Percentiles rank a stretch among this genome's conserved stretches.
Evolutionary conservation across 1,139 yeast species (phyloP).

Genomic region (Nakaseomyces glabratus): DNA sequence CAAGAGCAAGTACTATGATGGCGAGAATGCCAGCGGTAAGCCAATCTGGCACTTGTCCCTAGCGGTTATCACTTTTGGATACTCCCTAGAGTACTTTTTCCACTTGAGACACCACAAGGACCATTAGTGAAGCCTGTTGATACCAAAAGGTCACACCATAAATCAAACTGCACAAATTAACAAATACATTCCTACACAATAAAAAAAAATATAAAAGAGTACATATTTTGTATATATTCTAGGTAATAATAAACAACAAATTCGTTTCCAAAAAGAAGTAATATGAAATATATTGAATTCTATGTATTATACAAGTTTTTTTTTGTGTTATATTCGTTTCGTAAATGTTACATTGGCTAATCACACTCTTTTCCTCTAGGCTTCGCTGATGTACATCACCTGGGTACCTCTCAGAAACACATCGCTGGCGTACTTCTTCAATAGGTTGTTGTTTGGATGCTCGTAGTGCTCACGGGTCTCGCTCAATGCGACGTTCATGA

Average conservation of each 20-base stretch:
- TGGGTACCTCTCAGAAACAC: constrained; percentile 92
- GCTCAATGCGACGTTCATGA: constrained; percentile 87
- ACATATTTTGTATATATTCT: constrained; percentile 8
- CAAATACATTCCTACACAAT: not conserved
- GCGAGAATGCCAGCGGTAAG: constrained; percentile 70
- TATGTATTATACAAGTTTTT: too few relatives aligned
- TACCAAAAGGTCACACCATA: not conserved
- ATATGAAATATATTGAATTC: not conserved
- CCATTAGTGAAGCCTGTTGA: constrained; percentile 9
- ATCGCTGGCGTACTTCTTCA: constrained; percentile 64
- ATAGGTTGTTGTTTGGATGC: constrained; percentile 42
- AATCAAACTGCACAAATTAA: too few relatives aligned
- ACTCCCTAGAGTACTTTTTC: constrained; percentile 89
- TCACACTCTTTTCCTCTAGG: too few relatives aligned
- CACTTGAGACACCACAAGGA: constrained; percentile 58
- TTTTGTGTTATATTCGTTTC: too few relatives aligned
- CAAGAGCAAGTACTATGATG: constrained; percentile 71
- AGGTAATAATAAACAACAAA: too few relatives aligned
- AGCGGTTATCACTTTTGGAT: constrained; percentile 67
- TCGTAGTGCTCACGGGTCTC: constrained; percentile 53
- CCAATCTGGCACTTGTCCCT: constrained; percentile 74
- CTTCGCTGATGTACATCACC: constrained; percentile 48
- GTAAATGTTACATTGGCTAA: too few relatives aligned
- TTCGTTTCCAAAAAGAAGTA: not conserved
- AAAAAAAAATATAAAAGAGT: constrained; percentile 1